A percentile compares a stretch with the other conserved stretches of the same genome.
phyloP scores from a whole-genome alignment of 2,329 filamentous ascomycete genomes.

The Xylariales sp. region DNA sequence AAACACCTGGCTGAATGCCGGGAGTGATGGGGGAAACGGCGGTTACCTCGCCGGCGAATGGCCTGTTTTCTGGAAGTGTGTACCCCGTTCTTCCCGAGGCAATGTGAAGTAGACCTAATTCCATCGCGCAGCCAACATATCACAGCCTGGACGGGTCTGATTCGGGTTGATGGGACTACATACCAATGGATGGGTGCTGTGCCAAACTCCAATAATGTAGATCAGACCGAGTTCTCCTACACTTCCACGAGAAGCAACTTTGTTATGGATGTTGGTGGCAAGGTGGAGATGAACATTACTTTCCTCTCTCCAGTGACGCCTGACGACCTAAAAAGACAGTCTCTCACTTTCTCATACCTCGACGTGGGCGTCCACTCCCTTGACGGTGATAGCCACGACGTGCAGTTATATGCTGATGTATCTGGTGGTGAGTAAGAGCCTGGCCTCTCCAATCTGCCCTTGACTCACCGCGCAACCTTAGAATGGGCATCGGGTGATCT shows the following conservation, averaged over 20 bases:
- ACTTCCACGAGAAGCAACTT: slow-evolving; percentile 80
- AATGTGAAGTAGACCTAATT: slow-evolving; percentile 31
- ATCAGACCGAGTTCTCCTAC: slow-evolving; percentile 74
- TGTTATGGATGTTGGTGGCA: slow-evolving; percentile 70
- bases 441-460: slow-evolving; percentile 18
- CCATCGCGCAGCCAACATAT: slow-evolving; percentile 59
- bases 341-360: slow-evolving; percentile 77
- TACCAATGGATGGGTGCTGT: slow-evolving; percentile 77
- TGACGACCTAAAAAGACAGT: slow-evolving; percentile 73
- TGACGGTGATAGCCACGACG: slow-evolving; percentile 71
- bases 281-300: slow-evolving; percentile 72
- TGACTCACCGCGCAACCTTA: slow-evolving; percentile 49
- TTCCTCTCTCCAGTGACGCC: slow-evolving; percentile 79
- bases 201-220: slow-evolving; percentile 59
- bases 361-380: slow-evolving; percentile 70
- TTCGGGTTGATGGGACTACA: slow-evolving; percentile 72
- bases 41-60: slow-evolving; percentile 76
- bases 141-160: slow-evolving; percentile 75
- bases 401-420: slow-evolving; percentile 79
- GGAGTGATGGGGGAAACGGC: slow-evolving; percentile 70
- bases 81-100: slow-evolving; percentile 34
- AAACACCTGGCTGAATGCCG: slow-evolving; percentile 74
- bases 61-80: slow-evolving; percentile 76
- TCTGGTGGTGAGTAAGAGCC: slow-evolving; percentile 66
- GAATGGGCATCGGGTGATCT: slow-evolving; percentile 78